Evolutionary conservation across 148 eudicot species (phyloP), one percentile per base, ranked within the genome.

Genomic region (Fagopyrum tataricum): DNA sequence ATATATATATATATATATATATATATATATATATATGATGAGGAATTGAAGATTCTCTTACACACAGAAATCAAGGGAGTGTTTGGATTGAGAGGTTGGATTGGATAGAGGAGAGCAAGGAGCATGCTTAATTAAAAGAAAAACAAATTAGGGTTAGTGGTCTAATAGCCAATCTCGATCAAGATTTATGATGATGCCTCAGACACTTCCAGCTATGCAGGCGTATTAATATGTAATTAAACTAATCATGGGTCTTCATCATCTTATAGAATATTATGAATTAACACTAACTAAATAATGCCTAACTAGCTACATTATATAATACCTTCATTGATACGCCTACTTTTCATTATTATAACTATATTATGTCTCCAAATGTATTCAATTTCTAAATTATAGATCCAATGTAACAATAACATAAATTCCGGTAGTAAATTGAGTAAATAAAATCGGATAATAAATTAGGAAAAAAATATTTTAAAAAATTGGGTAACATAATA

Each of bases 111-210:
- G 37, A 31, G 37, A 31, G 37, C 37, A 31, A 31, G 37, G 72
- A 77, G 88, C 93, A 88, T 89, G 87, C 86, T 20, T 18, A 31
- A 31, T 31, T 31, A 31, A 31, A 31, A 31, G 37, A 31, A 31
- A 31, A 31, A 31, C 37, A 67, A 66, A 67, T 39, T 39, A 44
- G 85, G 76, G 81, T 73, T 85, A 61, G 78, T 84, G 79, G 79
- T 51, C 68, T 37, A 24, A 77, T 70, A 77, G 75, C 86, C 89
- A 85, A 86, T 86, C 78, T 77, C 61, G 46, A 71, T 81, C 56
- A 74, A 84, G 92, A 77, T 86, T 84, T 83, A 87, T 85, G 90
- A 78, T 84, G 84, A 82, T 84, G 85, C 80, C 78, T 77, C 76
- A 79, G 78, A 82, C 82, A 81, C 67, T 69, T 79, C 81, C 87